These are phyloP conservation scores for Choanephora cucurbitarum DNA, from an alignment of 371 early-diverging fungal genomes.

Conservation along the genomic window DNA sequence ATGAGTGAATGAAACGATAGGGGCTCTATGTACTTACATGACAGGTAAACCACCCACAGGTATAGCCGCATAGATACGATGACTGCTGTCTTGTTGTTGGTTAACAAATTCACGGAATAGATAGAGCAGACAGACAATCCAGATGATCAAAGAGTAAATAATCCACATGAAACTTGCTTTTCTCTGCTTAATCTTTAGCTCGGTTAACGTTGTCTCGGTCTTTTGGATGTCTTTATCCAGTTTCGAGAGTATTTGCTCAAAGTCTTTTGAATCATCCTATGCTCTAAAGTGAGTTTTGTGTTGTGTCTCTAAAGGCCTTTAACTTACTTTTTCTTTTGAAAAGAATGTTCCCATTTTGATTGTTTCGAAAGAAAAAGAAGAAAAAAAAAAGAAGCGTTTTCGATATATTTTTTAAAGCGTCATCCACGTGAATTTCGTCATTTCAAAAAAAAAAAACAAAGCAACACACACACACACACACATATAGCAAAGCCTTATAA, in stretches of 20 bases:
- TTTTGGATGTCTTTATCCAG: conserved; percentile 76
- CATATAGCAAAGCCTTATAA: too few relatives aligned
- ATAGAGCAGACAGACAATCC: conserved; percentile 62
- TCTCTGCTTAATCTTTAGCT: conserved; percentile 65
- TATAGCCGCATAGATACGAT: conserved; percentile 35
- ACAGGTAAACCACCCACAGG: conserved; percentile 46
- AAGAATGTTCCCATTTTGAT: conserved; percentile 16
- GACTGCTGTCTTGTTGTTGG: neutral
- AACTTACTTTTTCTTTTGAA: conserved; percentile 23
- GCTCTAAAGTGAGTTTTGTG: too few relatives aligned
- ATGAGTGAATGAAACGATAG: too few relatives aligned
- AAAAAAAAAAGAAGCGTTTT: conserved; percentile 8
- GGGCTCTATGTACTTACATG: conserved; percentile 20
- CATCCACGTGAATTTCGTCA: neutral
- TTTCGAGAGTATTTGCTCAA: conserved; percentile 77
- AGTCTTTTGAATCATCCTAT: conserved; percentile 58
- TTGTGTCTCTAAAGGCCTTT: neutral
- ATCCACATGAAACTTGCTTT: conserved; percentile 70
- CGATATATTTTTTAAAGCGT: neutral
- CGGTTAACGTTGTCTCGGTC: conserved; percentile 66
- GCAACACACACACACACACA: too few relatives aligned
- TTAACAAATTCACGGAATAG: conserved; percentile 28
- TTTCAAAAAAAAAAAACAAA: too few relatives aligned
- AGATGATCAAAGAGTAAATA: conserved; percentile 68
- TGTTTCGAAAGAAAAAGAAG: neutral